A percentile compares a stretch with the other conserved stretches of the same genome.
Evolutionary conservation across 176 grass and related monocot genomes (phyloP).

Genomic region (Poa pratensis): DNA sequence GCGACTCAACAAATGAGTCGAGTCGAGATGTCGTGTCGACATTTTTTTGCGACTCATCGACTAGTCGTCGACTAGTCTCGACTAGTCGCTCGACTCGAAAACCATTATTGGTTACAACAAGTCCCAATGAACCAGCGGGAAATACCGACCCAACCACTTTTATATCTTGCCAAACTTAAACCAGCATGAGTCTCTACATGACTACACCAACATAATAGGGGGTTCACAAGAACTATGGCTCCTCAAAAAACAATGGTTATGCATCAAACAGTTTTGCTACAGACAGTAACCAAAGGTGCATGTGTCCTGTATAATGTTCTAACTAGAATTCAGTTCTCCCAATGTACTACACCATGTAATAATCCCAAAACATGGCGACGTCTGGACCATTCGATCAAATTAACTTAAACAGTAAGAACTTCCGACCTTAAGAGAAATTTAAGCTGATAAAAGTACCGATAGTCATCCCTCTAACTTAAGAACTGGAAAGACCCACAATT

Average conservation of each 20-base stretch:
- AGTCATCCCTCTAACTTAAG: neutral
- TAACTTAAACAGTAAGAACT: neutral
- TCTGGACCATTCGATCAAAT: neutral
- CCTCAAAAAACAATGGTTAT: constrained; percentile 13
- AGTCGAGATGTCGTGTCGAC: too few relatives aligned
- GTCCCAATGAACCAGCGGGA: neutral
- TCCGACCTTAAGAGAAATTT: neutral
- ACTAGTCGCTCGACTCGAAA: too few relatives aligned
- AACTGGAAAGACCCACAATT: neutral
- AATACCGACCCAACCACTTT: neutral
- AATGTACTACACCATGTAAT: neutral
- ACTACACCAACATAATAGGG: neutral
- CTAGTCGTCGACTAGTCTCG: too few relatives aligned
- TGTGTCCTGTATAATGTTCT: neutral
- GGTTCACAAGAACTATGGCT: neutral
- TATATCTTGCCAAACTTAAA: neutral
- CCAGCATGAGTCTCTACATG: neutral
- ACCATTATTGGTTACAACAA: neutral
- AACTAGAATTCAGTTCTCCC: neutral
- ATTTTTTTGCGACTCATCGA: too few relatives aligned
- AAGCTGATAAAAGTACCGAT: constrained; percentile 28
- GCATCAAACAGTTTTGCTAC: neutral
- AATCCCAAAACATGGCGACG: neutral
- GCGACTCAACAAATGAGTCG: too few relatives aligned
- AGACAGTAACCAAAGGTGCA: neutral